Conservation (phyloP, 768 basidiomycete genomes). For the Gloeopeniophorella convolvens region DNA sequence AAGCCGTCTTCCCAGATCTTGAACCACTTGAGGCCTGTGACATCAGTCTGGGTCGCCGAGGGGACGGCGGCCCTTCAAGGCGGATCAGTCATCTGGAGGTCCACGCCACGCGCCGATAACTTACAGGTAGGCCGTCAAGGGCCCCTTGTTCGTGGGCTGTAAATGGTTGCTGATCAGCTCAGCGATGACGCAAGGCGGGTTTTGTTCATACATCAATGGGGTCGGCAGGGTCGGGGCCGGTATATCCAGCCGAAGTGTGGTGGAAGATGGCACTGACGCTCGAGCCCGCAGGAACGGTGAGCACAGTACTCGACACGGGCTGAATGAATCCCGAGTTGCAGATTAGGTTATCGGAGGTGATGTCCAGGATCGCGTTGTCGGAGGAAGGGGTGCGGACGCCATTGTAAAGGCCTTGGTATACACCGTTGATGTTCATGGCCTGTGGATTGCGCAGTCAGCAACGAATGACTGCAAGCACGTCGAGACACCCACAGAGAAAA, state of each 20-base stretch:
- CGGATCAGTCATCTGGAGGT: too few species aligned
- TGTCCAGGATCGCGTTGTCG: conserved; percentile 46
- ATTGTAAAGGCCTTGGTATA: conserved; percentile 37
- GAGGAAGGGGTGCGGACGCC: conserved; percentile 44
- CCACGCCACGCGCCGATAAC: too few species aligned
- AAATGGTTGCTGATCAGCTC: too few species aligned
- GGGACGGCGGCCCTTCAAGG: conserved; percentile 42
- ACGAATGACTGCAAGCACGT: too few species aligned
- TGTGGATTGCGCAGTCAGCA: conserved; percentile 19
- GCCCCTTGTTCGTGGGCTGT: conserved; percentile 47
- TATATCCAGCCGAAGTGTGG: conserved; percentile 41
- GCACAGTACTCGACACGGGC: conserved; percentile 39
- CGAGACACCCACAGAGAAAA: too few species aligned
- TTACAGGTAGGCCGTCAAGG: conserved; percentile 46
- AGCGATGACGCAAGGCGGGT: too few species aligned
- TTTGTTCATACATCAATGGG: too few species aligned
- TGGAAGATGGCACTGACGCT: conserved; percentile 48
- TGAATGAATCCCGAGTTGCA: conserved; percentile 57
- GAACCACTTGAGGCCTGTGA: conserved; percentile 49
- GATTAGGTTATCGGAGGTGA: conserved; percentile 47
- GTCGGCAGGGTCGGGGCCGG: conserved; percentile 39
- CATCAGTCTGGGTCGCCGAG: conserved; percentile 37
- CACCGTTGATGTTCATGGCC: conserved; percentile 49
- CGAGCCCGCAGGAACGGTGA: conserved; percentile 47
- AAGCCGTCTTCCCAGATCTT: conserved; percentile 46